Conservation (phyloP, 306 rosid species). For the Ochetophila trinervis region DNA sequence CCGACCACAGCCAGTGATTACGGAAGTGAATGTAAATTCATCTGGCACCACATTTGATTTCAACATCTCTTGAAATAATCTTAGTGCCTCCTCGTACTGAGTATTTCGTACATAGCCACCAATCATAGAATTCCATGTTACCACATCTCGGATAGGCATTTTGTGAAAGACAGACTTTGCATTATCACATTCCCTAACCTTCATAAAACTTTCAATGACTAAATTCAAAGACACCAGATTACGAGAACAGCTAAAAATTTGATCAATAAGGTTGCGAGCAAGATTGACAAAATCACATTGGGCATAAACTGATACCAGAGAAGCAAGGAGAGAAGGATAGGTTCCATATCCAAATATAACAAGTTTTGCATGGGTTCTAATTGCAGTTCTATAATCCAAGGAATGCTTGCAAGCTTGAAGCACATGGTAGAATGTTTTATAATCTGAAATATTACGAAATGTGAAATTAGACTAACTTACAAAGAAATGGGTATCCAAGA, state of each 20-base stretch:
- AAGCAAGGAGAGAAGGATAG: constrained; percentile 53
- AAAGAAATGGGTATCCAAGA: too few relatives aligned
- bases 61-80: constrained; percentile 42
- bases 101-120: constrained; percentile 56
- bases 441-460: constrained; percentile 25
- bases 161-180: constrained; percentile 53
- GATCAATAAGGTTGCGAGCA: constrained; percentile 29
- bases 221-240: constrained; percentile 38
- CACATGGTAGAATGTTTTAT: constrained; percentile 31
- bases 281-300: constrained; percentile 23
- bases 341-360: constrained; percentile 44
- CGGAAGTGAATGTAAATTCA: constrained; percentile 67
- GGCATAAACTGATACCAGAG: constrained; percentile 46
- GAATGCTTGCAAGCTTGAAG: constrained; percentile 44
- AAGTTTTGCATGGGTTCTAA: constrained; percentile 49
- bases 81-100: constrained; percentile 40
- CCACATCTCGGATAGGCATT: constrained; percentile 44
- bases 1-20: constrained; percentile 53
- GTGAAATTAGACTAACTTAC: not conserved
- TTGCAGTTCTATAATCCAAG: constrained; percentile 32
- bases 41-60: constrained; percentile 47
- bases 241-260: constrained; percentile 14
- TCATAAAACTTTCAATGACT: constrained; percentile 36
- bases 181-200: constrained; percentile 42
- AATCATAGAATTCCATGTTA: constrained; percentile 64